Percentiles rank a stretch among this genome's conserved stretches.
phyloP scores from a whole-genome alignment of 2,329 filamentous ascomycete genomes.

The Penicillium sp. region DNA sequence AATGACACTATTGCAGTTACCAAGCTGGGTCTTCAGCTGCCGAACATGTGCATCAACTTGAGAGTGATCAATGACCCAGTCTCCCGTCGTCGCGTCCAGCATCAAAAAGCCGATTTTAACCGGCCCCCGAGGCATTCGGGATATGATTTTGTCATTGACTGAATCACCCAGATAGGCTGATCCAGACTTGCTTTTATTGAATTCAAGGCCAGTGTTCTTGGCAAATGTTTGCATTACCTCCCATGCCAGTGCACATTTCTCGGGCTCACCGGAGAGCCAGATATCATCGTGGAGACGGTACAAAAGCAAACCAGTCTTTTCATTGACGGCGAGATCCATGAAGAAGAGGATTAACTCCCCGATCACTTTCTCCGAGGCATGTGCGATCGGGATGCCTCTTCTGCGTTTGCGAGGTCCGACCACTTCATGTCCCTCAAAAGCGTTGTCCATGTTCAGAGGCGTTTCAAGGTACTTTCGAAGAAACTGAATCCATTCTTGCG shows the following conservation, averaged over 20 bases:
- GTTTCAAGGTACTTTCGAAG: neutral
- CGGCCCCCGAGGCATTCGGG: neutral
- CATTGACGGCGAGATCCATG: neutral
- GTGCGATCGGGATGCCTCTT: neutral
- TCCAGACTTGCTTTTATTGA: neutral
- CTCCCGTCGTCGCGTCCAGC: neutral
- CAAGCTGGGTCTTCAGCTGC: slow-evolving; percentile 9
- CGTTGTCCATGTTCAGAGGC: neutral
- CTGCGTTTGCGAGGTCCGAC: neutral
- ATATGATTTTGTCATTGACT: neutral
- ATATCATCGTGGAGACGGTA: neutral
- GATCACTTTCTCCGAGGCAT: neutral
- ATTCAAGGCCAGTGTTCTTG: neutral
- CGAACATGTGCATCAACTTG: neutral
- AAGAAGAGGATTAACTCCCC: neutral
- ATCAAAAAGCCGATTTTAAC: neutral
- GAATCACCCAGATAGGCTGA: neutral
- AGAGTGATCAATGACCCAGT: neutral
- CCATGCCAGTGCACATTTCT: neutral
- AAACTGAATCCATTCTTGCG: neutral
- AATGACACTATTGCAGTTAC: slow-evolving; percentile 49
- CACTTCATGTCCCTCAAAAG: neutral
- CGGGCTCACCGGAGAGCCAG: neutral
- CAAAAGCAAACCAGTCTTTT: neutral
- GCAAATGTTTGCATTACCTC: neutral